Evolutionary conservation across 225 moss, liverwort and hornwort genomes (phyloP), one percentile per base, ranked within the genome.

Genomic region (Straminergon stramineum): DNA sequence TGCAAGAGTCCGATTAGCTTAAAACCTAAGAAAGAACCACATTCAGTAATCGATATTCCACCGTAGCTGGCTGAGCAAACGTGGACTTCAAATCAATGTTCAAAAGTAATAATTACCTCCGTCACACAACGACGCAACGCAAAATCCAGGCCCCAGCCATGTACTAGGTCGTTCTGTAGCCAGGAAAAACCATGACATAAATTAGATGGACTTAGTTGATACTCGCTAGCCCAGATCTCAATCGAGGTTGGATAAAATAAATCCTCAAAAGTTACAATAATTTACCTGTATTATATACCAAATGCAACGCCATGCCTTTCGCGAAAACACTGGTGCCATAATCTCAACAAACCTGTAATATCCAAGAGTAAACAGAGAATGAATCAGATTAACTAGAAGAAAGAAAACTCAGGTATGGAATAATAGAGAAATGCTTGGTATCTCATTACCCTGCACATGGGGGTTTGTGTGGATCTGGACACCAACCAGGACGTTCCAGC

Each of bases 111-210:
- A 85, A 78, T 84, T 89, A 99, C 99, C 96, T 97, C 94, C 31
- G 68, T 63, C 65, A 99, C 95, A 93, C 99, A 99, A 68, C 97
- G 94, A 81, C 96, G 95, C 92, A 99, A 83, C 89, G 95, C 95
- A 85, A 99, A 97, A 91, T 99, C 99, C 83, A 99, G 91, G 37
- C 99, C 99, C 99, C 99, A 99, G 82, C 99, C 99, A 92, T 99
- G 99, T 58, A 99, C 91, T 86, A 99, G 94, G 87, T 99, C 99
- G 92, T 97, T 99, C 99, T 99, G 96, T 91, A 93, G 58, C 70
- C 89, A 94, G 74, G 65, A 85, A 77, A 67, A 86, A 87, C 15
- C 80, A 62, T 63, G 60, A 55, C 48, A 81, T 79, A 69, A 78
- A 71, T 85, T 85, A 89, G 73, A 78, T 73, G 64, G 32, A 89